Percentiles rank a stretch among this genome's conserved stretches.
These are phyloP conservation scores for Primulina huaijiensis DNA, from an alignment of 257 asterid genomes.

Conservation along the genomic window DNA sequence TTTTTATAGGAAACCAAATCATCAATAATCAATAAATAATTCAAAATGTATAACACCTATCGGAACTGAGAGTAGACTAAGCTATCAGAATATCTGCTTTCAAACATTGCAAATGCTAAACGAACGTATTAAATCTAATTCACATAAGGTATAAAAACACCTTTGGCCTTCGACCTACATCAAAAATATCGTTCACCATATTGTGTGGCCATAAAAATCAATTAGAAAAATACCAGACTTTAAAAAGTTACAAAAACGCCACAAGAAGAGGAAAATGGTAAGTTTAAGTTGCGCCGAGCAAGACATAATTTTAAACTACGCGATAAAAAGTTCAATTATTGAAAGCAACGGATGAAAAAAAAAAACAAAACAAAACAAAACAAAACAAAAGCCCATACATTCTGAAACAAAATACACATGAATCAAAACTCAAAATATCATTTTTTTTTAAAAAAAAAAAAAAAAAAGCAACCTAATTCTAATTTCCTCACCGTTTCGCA, in stretches of 20 bases:
- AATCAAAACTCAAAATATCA: no score
- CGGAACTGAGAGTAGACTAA: background rate
- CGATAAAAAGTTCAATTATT: background rate
- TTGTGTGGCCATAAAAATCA: background rate
- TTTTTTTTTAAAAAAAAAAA: no score
- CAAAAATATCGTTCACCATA: no score
- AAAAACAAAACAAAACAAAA: no score
- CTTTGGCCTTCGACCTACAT: no score
- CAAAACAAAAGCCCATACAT: background rate
- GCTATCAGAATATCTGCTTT: background rate
- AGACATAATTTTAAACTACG: background rate
- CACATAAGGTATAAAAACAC: background rate
- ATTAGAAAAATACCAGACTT: no score
- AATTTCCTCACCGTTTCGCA: constrained; percentile 60
- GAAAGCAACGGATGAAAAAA: background rate
- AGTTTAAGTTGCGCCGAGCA: no score
- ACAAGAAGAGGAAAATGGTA: background rate
- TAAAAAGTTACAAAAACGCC: no score
- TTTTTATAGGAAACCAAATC: background rate
- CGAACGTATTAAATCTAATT: background rate
- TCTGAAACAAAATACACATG: background rate
- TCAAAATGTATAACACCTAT: no score
- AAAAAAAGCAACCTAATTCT: no score
- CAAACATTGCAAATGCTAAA: background rate
- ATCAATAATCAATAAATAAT: no score